A percentile compares a stretch with the other conserved stretches of the same genome.
phyloP scores from a whole-genome alignment of 805 yeast species.

The Kazachstania kunashirensis region DNA sequence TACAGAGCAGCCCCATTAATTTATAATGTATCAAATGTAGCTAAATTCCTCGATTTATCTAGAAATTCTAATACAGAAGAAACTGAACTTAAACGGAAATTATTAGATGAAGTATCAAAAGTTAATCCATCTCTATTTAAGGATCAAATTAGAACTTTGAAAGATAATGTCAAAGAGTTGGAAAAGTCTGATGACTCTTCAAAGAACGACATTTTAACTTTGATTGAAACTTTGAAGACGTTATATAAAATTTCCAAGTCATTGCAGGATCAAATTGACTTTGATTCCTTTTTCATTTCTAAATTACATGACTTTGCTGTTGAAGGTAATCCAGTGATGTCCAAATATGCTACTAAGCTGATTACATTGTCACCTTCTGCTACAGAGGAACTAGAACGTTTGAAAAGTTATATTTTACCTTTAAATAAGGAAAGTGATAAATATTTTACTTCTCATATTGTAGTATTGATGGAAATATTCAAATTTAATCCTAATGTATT shows the following conservation, averaged over 20 bases:
- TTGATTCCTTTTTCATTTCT: slow-evolving; percentile 34
- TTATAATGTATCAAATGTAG: slow-evolving; percentile 57
- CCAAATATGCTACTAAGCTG: slow-evolving; percentile 54
- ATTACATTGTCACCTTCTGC: slow-evolving; percentile 39
- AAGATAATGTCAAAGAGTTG: slow-evolving; percentile 28
- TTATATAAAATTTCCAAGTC: slow-evolving; percentile 48
- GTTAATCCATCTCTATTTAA: slow-evolving; percentile 56
- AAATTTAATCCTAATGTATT: slow-evolving; percentile 38
- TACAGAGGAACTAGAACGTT: slow-evolving; percentile 32
- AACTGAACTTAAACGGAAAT: slow-evolving; percentile 33
- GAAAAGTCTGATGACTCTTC: slow-evolving; percentile 8
- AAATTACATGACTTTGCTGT: slow-evolving; percentile 38
- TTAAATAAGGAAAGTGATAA: slow-evolving; percentile 31
- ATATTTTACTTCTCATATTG: slow-evolving; percentile 43
- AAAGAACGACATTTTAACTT: slow-evolving; percentile 13
- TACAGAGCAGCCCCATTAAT: slow-evolving; percentile 52
- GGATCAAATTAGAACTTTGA: slow-evolving; percentile 45
- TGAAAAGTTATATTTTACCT: slow-evolving; percentile 42
- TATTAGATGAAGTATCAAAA: slow-evolving; percentile 50
- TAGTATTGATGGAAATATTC: slow-evolving; percentile 53
- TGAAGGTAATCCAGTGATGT: slow-evolving; percentile 48
- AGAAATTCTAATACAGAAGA: slow-evolving; percentile 26
- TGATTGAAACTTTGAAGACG: slow-evolving; percentile 43
- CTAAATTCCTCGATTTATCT: slow-evolving; percentile 36
- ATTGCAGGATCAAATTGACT: slow-evolving; percentile 39